phyloP scores from a whole-genome alignment of 2,329 filamentous ascomycete genomes.

The Xylariomycetidae sp. region DNA sequence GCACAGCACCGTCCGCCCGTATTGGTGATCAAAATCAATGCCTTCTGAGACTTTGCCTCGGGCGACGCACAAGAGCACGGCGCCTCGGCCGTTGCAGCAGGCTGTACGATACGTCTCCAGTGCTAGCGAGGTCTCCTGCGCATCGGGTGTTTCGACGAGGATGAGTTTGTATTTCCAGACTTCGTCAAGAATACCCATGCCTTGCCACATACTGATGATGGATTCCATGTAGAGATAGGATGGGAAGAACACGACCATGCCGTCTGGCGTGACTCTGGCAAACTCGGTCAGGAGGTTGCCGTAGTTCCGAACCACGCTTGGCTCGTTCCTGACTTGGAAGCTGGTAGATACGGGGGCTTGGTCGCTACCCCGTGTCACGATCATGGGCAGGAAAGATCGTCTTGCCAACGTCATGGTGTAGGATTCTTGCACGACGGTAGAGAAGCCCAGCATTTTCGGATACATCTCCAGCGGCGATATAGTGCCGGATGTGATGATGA shows the following conservation, averaged over 20 bases:
- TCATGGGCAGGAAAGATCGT: slow-evolving; percentile 95
- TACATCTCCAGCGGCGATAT: slow-evolving; percentile 98
- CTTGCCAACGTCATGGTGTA: slow-evolving; percentile 95
- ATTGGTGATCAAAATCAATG: slow-evolving; percentile 99
- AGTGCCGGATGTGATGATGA: slow-evolving; percentile 97
- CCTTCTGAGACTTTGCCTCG: slow-evolving; percentile 96
- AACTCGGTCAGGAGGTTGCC: slow-evolving; percentile 92
- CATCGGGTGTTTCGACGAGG: slow-evolving; percentile 93
- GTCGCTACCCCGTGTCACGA: slow-evolving; percentile 90
- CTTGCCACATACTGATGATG: slow-evolving; percentile 98
- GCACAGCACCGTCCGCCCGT: slow-evolving; percentile 89
- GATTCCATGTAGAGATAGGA: slow-evolving; percentile 99
- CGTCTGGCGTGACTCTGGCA: slow-evolving; percentile 90
- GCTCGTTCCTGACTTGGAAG: slow-evolving; percentile 93
- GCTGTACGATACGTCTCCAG: slow-evolving; percentile 96
- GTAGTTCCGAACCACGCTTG: slow-evolving; percentile 94
- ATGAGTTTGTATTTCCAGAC: slow-evolving; percentile 99
- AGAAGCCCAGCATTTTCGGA: slow-evolving; percentile 94
- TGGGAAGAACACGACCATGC: slow-evolving; percentile 98
- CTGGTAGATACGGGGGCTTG: slow-evolving; percentile 89
- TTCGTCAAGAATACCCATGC: slow-evolving; percentile 94
- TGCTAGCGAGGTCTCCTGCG: slow-evolving; percentile 91
- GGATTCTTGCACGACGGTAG: slow-evolving; percentile 89
- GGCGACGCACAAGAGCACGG: slow-evolving; percentile 88
- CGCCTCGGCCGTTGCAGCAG: slow-evolving; percentile 93